Evolutionary conservation across 352 stramenopile species (phyloP), one percentile per base, ranked within the genome.

Genomic region (Stramenopiles sp.): DNA sequence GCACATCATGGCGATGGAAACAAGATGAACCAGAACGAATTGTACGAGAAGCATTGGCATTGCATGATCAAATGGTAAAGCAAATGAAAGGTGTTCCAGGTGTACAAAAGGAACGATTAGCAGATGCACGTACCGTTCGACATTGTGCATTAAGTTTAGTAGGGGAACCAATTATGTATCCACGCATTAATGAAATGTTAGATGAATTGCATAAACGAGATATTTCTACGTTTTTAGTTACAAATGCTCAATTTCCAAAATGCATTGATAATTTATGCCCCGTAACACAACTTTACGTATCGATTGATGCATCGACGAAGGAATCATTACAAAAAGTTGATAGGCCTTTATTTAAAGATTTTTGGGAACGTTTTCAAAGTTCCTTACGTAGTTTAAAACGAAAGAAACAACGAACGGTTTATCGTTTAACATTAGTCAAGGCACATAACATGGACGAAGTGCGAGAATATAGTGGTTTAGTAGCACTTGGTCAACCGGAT

Each of bases 221-320:
- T 32, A 98, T 98, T 81, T 97, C 91, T 32, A 98, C 94, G 1
- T 99, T 98, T 86, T 85, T 99, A 33, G 95, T 99, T 0, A 99
- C 94, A 0, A 99, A 99, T 82, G 94, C 94, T 30, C 95, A 99
- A 84, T 98, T 98, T 86, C 95, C 95, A 0, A 88, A 98, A 80
- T 95, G 94, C 63, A 98, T 99, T 83, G 86, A 88, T 0, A 90
- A 88, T 76, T 86, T 99, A 0, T 86, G 94, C 78, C 95, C 95
- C 0, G 96, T 99, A 78, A 98, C 95, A 27, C 95, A 99, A 83
- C 84, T 99, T 32, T 99, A 99, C 84, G 95, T 99, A n/a, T 97
- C 90, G 81, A 91, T 99, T 20, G 95, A 99, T 82, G 96, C 95
- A 1, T 89, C 92, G 1, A 99, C 91, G 0, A 96, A 97, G 81